A percentile compares a stretch with the other conserved stretches of the same genome.
Conservation (phyloP, 768 basidiomycete species). For the Tricholomella constricta region DNA sequence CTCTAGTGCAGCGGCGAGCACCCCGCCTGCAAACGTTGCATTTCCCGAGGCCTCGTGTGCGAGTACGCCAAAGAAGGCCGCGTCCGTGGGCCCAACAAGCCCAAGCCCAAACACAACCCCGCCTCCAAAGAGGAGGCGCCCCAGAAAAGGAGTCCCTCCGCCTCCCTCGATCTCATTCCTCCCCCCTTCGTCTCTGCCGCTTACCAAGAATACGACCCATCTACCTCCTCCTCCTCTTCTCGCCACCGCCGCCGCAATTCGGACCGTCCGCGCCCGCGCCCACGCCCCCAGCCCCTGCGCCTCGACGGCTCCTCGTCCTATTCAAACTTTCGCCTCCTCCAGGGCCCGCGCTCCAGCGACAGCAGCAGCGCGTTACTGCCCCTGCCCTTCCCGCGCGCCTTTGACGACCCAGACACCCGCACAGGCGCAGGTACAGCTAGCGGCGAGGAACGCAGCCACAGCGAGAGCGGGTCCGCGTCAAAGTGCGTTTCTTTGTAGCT, state of each 20-base stretch:
- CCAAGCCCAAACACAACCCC: conserved; percentile 34
- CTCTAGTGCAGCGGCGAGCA: conserved; percentile 71
- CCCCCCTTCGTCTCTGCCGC: conserved; percentile 4
- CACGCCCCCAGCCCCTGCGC: conserved; percentile 32
- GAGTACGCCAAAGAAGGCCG: conserved; percentile 70
- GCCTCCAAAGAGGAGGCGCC: neutral
- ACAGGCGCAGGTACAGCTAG: neutral
- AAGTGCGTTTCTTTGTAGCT: neutral
- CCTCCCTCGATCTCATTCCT: too few relatives aligned
- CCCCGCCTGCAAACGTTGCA: conserved; percentile 68
- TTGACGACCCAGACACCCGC: conserved; percentile 2
- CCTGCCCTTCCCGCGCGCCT: too few relatives aligned
- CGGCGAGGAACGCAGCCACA: neutral
- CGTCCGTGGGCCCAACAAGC: conserved; percentile 63
- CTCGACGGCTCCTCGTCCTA: conserved; percentile 14
- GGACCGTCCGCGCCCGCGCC: conserved; percentile 20
- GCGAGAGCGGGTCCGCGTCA: conserved; percentile 11
- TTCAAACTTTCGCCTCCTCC: too few relatives aligned
- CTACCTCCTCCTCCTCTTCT: conserved; percentile 1
- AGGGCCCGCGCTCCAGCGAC: too few relatives aligned
- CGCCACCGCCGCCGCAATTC: neutral
- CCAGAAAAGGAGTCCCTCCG: too few relatives aligned
- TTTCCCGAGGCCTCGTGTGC: conserved; percentile 57
- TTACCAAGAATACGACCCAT: neutral
- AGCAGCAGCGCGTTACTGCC: too few relatives aligned